Percentiles rank a stretch among this genome's conserved stretches.
phyloP scores from a whole-genome alignment of 495 filamentous ascomycete species.

The Immersiella caudata region DNA sequence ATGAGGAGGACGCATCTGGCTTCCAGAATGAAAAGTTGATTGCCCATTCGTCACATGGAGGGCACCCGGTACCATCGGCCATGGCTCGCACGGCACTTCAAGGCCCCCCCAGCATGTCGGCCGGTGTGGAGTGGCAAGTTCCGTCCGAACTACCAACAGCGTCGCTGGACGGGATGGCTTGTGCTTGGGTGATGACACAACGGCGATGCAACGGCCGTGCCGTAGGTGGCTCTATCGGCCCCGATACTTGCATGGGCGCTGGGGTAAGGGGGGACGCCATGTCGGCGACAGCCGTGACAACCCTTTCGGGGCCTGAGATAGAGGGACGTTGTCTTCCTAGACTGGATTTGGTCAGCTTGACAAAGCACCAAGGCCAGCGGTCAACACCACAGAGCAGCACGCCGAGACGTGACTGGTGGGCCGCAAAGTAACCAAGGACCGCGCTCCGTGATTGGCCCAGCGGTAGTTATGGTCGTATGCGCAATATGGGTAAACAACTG shows the following conservation, averaged over 20 bases:
- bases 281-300: slow-evolving; percentile 18
- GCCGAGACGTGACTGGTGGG: slow-evolving; percentile 25
- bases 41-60: slow-evolving; percentile 38
- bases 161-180: slow-evolving; percentile 5
- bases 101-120: slow-evolving; percentile 12
- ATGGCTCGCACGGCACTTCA: slow-evolving; percentile 35
- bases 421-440: slow-evolving; percentile 13
- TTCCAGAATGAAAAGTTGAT: slow-evolving; percentile 36
- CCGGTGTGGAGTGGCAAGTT: slow-evolving; percentile 25
- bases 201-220: slow-evolving; percentile 21
- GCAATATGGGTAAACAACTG: slow-evolving; percentile 41
- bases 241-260: neutral
- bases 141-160: slow-evolving; percentile 12
- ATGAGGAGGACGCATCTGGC: slow-evolving; percentile 20
- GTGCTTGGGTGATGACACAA: slow-evolving; percentile 8
- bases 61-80: slow-evolving; percentile 26
- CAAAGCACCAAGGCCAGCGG: slow-evolving; percentile 32
- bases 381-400: slow-evolving; percentile 20
- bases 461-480: slow-evolving; percentile 27
- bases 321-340: slow-evolving; percentile 25
- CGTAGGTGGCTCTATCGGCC: slow-evolving; percentile 22
- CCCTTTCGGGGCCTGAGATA: slow-evolving; percentile 30
- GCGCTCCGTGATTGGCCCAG: slow-evolving; percentile 19
- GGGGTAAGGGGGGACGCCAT: slow-evolving; percentile 14
- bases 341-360: slow-evolving; percentile 40